Evolutionary conservation across 2,329 filamentous ascomycete genomes (phyloP), one percentile per base, ranked within the genome.

Genomic region (Phaeomoniella chlamydospora): DNA sequence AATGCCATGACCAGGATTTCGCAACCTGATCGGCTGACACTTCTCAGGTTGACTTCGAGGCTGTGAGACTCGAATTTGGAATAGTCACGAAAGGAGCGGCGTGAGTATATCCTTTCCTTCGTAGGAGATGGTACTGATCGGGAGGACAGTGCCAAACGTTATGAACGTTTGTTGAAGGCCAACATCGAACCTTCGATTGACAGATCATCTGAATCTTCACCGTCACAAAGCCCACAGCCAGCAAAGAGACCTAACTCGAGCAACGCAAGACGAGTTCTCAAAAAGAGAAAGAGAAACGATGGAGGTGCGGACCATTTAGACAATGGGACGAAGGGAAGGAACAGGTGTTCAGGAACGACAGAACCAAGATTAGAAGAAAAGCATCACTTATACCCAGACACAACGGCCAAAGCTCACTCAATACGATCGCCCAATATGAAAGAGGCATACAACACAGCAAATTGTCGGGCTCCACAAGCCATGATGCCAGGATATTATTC

Each of bases 61-160:
- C 66, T 34, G 79, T 84, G n/a, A 74, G 74, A 9, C 58, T 64
- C 12, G 76, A 81, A 46, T 72, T 75, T 30, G 57, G 54, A 15
- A 78, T 83, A 26, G 64, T 77, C 19, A 64, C 58, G 53, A 80
- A 79, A 55, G 76, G 69, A 11, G 79, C 79, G 15, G 78, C 77
- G 79, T 83, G 67, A 66, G 77, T 69, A 16, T 19, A 16, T 14
- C 29, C 29, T 33, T 29, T 9, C 18, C 22, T 12, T 31, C 15
- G 9, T 18, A 18, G 38, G 17, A 39, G 13, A 10, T 29, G 22
- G 33, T 14, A 34, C 15, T 26, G 12, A 18, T 18, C 4, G 13
- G 3, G 18, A 5, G 14, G 15, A 41, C 47, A 81, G 77, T 2
- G 70, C 74, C 42, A 81, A 81, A 56, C 63, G 77, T 45, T 81